phyloP scores from a whole-genome alignment of 768 basidiomycete species.

The Dictyophora rubrovolvata region DNA sequence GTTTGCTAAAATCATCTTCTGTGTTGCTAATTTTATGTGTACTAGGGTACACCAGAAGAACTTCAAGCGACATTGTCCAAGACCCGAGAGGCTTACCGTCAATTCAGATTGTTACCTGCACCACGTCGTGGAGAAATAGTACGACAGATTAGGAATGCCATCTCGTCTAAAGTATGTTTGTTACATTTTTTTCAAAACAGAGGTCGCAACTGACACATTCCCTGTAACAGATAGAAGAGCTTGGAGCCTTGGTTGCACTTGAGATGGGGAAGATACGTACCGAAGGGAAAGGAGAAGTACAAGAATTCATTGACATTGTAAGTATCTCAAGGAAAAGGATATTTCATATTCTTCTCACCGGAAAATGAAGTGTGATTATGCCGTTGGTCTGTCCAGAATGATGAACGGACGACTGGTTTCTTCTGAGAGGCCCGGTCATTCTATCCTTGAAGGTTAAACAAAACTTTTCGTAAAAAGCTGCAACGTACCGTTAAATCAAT shows the following conservation, averaged over 20 bases:
- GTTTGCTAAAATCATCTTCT: background rate
- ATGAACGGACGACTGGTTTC: conserved; percentile 86
- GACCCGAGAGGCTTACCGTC: conserved; percentile 60
- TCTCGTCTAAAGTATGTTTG: conserved; percentile 59
- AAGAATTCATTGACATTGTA: conserved; percentile 92
- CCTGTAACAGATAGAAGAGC: conserved; percentile 49
- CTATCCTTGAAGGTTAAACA: conserved; percentile 71
- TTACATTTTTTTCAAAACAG: conserved; percentile 1
- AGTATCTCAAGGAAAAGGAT: conserved; percentile 19
- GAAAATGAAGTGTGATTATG: conserved; percentile 73
- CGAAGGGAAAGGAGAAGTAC: conserved; percentile 89
- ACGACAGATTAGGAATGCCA: conserved; percentile 75
- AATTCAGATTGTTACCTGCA: conserved; percentile 70
- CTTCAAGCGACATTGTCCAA: conserved; percentile 57
- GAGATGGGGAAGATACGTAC: conserved; percentile 89
- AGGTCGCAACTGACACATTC: conserved; percentile 6
- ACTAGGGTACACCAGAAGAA: conserved; percentile 61
- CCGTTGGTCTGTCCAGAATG: conserved; percentile 85
- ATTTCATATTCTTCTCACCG: background rate
- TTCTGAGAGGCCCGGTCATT: conserved; percentile 84
- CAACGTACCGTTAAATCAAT: conserved; percentile 8
- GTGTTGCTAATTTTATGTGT: background rate
- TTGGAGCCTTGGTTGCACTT: conserved; percentile 76
- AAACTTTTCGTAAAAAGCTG: background rate
- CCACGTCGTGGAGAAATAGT: conserved; percentile 84